Base-by-base conservation (phyloP, 805 yeast species). In the Barnettozyma sp. region DNA sequence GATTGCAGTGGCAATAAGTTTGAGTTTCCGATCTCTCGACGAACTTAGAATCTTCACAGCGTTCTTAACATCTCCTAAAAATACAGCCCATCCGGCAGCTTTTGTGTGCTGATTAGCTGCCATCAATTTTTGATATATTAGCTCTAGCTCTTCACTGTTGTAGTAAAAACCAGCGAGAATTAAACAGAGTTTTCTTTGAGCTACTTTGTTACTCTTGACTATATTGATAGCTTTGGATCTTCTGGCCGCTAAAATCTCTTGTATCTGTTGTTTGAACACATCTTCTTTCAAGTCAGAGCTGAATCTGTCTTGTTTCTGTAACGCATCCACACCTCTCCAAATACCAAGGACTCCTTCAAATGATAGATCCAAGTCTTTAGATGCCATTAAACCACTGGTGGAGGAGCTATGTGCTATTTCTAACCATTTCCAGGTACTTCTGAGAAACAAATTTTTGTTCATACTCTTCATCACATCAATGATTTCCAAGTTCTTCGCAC, bases 11-110 rank as follows among this genome's bases (percentile, higher is more conserved):
- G 95, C 86, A 71, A 90, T 87, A 30, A 90, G 68, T 33, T 82
- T 62, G 30, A 84, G 65, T 36, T 78, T 63, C 53, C 82, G 87
- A 39, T 73, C 78, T 33, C 77, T 77, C 2, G 95, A 75, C n/a
- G 73, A 66, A 0, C 83, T 76, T 36, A 90, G 62, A n/a, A 86
- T 80, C 28, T 75, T 76, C 4, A 88, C 82, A 0, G 97, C 95
- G 33, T 77, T 70, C 3, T 73, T 70, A 3, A 90, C 82, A 55
- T 87, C 84, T 6, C 95, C 96, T 54, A 85, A 90, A 57, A 90
- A 90, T 0, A 87, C 88, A 0, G 97, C 97, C 94, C 95, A 85
- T 0, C 94, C 97, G 1, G 97, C 98, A 1, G 98, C 97, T 53
- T 90, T 79, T 42, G 87, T 95, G 43, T 71, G 72, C 40, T 73